phyloP scores from a whole-genome alignment of 768 basidiomycete genomes.

The Xerocomellus intermedius region DNA sequence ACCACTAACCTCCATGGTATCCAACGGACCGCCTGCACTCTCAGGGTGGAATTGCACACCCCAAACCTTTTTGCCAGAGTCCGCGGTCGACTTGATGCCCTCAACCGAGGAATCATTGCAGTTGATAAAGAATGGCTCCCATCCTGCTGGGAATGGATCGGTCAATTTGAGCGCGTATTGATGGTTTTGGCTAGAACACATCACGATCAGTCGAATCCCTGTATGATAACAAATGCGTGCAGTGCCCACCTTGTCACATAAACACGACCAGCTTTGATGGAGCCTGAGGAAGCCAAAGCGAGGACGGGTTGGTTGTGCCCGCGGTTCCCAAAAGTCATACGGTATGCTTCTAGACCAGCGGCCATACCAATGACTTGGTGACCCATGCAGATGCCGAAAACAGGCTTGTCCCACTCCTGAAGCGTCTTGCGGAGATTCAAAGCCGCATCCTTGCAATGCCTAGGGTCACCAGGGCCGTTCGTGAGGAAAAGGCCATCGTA shows the following conservation, averaged over 20 bases:
- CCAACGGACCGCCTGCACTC: constrained; percentile 95
- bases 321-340: constrained; percentile 99
- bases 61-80: constrained; percentile 91
- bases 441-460: constrained; percentile 83
- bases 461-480: constrained; percentile 96
- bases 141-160: constrained; percentile 94
- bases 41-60: constrained; percentile 99
- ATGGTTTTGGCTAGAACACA: constrained; percentile 77
- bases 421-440: constrained; percentile 78
- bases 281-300: constrained; percentile 89
- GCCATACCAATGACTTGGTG: constrained; percentile 98
- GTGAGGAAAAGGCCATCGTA: constrained; percentile 95
- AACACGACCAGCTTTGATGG: constrained; percentile 92
- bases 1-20: constrained; percentile 85
- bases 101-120: constrained; percentile 99
- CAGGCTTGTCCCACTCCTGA: constrained; percentile 85
- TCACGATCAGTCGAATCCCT: constrained; percentile 1
- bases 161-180: constrained; percentile 95
- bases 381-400: constrained; percentile 99
- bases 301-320: constrained; percentile 99
- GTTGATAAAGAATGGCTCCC: constrained; percentile 99
- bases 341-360: constrained; percentile 92
- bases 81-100: constrained; percentile 92
- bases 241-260: constrained; percentile 83
- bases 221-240: not conserved